A percentile compares a stretch with the other conserved stretches of the same genome.
Evolutionary conservation across 495 filamentous ascomycete genomes (phyloP).

Genomic region (Podospora comata): DNA sequence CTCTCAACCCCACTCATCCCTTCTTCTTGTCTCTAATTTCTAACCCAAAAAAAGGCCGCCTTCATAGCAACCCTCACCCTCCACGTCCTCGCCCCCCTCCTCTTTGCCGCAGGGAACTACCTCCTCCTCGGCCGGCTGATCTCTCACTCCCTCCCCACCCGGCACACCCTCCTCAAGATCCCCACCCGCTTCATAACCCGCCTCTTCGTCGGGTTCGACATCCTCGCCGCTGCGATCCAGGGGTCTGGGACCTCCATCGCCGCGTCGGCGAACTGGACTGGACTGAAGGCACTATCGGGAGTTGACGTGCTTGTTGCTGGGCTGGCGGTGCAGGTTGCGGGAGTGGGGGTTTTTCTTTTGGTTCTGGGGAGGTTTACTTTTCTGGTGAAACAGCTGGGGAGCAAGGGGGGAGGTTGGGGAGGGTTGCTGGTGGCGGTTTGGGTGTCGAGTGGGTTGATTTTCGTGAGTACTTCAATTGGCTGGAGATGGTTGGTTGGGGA

Average conservation of each 20-base stretch:
- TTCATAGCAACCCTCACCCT: constrained; percentile 55
- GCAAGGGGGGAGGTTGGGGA: constrained; percentile 39
- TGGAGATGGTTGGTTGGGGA: neutral
- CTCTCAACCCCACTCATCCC: no score
- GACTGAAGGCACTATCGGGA: constrained; percentile 31
- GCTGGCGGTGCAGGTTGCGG: constrained; percentile 47
- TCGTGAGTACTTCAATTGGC: constrained; percentile 35
- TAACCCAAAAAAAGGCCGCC: constrained; percentile 39
- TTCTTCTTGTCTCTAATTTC: no score
- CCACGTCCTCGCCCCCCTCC: constrained; percentile 49
- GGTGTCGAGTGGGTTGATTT: constrained; percentile 51
- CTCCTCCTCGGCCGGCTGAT: constrained; percentile 51
- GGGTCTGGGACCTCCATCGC: constrained; percentile 28
- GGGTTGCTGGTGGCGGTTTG: constrained; percentile 54
- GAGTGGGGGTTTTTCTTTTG: constrained; percentile 49
- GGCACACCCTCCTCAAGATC: constrained; percentile 20
- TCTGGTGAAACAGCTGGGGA: constrained; percentile 13
- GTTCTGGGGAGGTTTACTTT: constrained; percentile 36
- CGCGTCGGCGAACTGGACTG: constrained; percentile 30
- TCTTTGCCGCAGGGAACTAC: constrained; percentile 43
- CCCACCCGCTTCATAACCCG: constrained; percentile 42
- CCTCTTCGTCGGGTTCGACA: constrained; percentile 39
- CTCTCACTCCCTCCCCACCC: constrained; percentile 26
- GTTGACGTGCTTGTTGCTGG: constrained; percentile 46
- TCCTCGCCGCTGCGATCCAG: constrained; percentile 42